Conservation (phyloP, 192 early-diverging fungal genomes). For the Dissophora ornata region DNA sequence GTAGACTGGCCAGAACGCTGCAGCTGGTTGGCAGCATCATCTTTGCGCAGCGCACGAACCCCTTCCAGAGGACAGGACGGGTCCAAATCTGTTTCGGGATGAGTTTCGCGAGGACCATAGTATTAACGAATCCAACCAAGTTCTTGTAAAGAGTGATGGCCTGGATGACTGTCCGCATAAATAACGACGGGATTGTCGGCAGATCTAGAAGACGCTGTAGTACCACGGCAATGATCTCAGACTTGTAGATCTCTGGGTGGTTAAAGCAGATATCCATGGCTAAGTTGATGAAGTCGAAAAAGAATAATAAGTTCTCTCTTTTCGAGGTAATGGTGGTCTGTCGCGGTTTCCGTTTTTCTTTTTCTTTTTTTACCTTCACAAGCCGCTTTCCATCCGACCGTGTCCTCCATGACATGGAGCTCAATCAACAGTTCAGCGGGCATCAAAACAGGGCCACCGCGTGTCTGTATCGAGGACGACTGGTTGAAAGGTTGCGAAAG, state of each 20-base stretch:
- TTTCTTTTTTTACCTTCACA: slow-evolving; percentile 69
- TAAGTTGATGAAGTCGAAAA: too few species aligned
- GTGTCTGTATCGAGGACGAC: too few species aligned
- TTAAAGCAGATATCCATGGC: slow-evolving; percentile 82
- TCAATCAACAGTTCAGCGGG: slow-evolving; percentile 77
- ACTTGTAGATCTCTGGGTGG: slow-evolving; percentile 71
- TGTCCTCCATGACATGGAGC: slow-evolving; percentile 77
- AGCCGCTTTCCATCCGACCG: slow-evolving; percentile 68
- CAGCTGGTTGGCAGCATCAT: slow-evolving; percentile 56
- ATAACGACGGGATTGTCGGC: slow-evolving; percentile 72
- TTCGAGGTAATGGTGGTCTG: too few species aligned
- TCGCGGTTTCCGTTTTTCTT: too few species aligned
- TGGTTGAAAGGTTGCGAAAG: too few species aligned
- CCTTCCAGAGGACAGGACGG: slow-evolving; percentile 76
- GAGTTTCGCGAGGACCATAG: slow-evolving; percentile 66
- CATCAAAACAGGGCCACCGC: slow-evolving; percentile 46
- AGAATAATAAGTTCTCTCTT: too few species aligned
- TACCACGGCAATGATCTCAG: slow-evolving; percentile 75
- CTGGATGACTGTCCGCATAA: slow-evolving; percentile 83
- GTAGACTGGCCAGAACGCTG: slow-evolving; percentile 45
- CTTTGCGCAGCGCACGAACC: slow-evolving; percentile 75
- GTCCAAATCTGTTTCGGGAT: slow-evolving; percentile 77
- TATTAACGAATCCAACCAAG: slow-evolving; percentile 67
- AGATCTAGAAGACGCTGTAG: slow-evolving; percentile 76
- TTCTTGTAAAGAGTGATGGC: slow-evolving; percentile 72